These are phyloP conservation scores for Neopestalotiopsis clavispora DNA, from an alignment of 2,329 filamentous ascomycete species.

Conservation along the genomic window DNA sequence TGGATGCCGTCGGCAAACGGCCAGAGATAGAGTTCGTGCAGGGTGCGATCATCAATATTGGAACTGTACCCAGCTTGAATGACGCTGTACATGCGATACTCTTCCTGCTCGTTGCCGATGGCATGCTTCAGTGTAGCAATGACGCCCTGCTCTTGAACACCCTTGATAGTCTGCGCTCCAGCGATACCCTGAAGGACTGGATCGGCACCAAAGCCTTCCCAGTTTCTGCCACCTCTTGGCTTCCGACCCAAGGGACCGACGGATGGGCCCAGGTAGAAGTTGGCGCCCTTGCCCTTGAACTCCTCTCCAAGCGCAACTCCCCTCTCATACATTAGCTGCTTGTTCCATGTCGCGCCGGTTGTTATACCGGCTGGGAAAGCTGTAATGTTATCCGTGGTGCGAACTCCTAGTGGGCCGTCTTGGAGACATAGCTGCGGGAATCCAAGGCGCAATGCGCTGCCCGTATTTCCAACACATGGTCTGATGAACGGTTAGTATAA, in stretches of 20 bases:
- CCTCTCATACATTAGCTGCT: slow-evolving; percentile 70
- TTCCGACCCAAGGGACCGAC: slow-evolving; percentile 76
- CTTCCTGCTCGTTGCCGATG: slow-evolving; percentile 58
- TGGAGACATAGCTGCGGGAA: slow-evolving; percentile 76
- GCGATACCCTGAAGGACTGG: slow-evolving; percentile 65
- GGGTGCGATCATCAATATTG: slow-evolving; percentile 54
- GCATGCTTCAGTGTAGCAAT: slow-evolving; percentile 64
- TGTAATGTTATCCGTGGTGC: slow-evolving; percentile 75
- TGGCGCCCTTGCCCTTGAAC: slow-evolving; percentile 74
- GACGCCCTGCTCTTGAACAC: slow-evolving; percentile 60
- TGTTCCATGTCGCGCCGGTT: slow-evolving; percentile 76
- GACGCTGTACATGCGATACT: slow-evolving; percentile 60
- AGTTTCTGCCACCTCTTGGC: slow-evolving; percentile 73
- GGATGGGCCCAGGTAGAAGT: slow-evolving; percentile 72
- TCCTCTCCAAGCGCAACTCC: slow-evolving; percentile 73
- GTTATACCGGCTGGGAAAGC: slow-evolving; percentile 83
- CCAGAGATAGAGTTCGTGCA: slow-evolving; percentile 80
- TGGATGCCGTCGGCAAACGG: slow-evolving; percentile 79
- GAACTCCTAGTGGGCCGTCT: slow-evolving; percentile 73
- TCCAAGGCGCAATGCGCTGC: slow-evolving; percentile 71
- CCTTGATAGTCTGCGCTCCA: slow-evolving; percentile 56
- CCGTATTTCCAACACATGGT: slow-evolving; percentile 77
- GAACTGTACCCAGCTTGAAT: slow-evolving; percentile 62
- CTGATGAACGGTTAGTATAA: slow-evolving; percentile 33
- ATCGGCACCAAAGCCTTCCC: slow-evolving; percentile 77